phyloP scores from a whole-genome alignment of 495 filamentous ascomycete genomes.

The Aspergillus sclerotiicarbonarius region DNA sequence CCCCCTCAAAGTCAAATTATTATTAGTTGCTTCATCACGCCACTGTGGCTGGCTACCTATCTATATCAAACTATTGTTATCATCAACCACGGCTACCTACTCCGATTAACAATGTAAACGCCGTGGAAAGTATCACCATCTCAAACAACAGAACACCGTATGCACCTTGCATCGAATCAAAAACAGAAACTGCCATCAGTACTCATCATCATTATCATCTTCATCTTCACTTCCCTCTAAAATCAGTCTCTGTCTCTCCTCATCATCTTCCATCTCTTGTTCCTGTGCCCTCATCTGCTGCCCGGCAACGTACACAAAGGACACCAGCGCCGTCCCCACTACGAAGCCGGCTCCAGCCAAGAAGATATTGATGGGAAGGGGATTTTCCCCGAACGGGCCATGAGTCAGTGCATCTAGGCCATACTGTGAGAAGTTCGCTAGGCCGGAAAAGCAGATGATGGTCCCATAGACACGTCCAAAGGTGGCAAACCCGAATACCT shows the following conservation, averaged over 20 bases:
- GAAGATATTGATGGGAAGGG: constrained; percentile 72
- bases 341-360: constrained; percentile 60
- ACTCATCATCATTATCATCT: not conserved
- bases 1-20: no score
- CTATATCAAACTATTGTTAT: no score
- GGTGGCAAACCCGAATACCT: constrained; percentile 92
- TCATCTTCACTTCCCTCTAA: constrained; percentile 32
- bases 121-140: no score
- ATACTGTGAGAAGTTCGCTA: constrained; percentile 82
- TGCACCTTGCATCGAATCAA: no score
- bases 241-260: constrained; percentile 34
- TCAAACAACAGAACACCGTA: no score
- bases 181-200: not conserved
- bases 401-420: constrained; percentile 82
- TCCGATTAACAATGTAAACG: no score
- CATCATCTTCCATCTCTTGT: constrained; percentile 21
- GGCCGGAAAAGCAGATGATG: constrained; percentile 82
- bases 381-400: constrained; percentile 64
- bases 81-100: no score
- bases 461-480: constrained; percentile 92
- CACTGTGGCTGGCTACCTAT: no score
- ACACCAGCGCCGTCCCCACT: constrained; percentile 59
- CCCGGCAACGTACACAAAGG: constrained; percentile 50
- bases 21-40: no score
- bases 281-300: constrained; percentile 18